Base-by-base conservation (phyloP, 257 asterid species). In the Solanum sitiens region DNA sequence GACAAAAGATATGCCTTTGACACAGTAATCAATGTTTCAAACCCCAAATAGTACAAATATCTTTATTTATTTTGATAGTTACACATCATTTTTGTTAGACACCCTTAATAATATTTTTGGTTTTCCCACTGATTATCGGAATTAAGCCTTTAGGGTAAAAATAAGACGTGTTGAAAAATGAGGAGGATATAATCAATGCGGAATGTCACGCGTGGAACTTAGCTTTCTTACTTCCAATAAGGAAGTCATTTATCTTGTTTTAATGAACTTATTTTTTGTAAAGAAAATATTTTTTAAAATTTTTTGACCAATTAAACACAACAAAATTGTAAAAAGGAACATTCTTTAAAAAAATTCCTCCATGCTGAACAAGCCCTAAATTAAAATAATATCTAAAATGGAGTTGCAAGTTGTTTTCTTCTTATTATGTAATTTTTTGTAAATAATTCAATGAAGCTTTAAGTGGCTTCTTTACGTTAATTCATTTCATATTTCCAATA, bases 161-260 rank as follows among this genome's bases (percentile, higher is more conserved):
- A 68, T 14, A 14, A 13, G 2, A 3, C 30, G 5, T 27, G 39
- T 6, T 14, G 6, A 0, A 68, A 6, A 4, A 5, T 27, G 1
- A 3, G 2, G 39, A 68, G 37, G 2, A 27, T 2, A 68, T 0
- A 27, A 27, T 27, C 39, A 27, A 68, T 25, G 8, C 1, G 10
- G 3, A 68, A 68, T 27, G 9, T 68, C 11, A 27, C 9, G 1
- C 1, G 37, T 50, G 21, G 20, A 67, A 7, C 9, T 67, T 13
- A 6, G 2, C 7, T 67, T 67, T 14, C 30, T 4, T 63, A 67
- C 10, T 12, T 67, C 32, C 18, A 13, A 3, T 67, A 45, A 1
- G 4, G 0, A 25, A 65, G 18, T 25, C 2, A 68, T 27, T 68
- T 27, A 5, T 5, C 20, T 12, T 27, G 11, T 67, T 3, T 67